Conservation (phyloP, 345 rosid genomes). For the Salix exigua region DNA sequence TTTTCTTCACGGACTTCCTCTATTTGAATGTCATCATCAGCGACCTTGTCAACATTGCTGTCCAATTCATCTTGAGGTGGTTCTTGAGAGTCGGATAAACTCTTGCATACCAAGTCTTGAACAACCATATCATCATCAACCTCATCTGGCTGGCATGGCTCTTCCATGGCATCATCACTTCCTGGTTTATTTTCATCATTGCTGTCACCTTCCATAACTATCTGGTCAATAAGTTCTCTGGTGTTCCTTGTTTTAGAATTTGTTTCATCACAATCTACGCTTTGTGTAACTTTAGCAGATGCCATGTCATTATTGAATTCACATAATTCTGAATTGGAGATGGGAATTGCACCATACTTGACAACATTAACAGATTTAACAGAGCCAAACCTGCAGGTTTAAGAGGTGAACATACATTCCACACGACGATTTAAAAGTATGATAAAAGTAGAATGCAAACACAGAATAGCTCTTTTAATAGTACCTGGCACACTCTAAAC, state of each 20-base stretch:
- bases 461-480: conserved; percentile 13
- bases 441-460: conserved; percentile 12
- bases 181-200: conserved; percentile 22
- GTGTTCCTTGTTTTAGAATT: conserved; percentile 21
- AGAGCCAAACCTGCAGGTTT: conserved; percentile 78
- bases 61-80: conserved; percentile 23
- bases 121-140: conserved; percentile 19
- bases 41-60: conserved; percentile 12
- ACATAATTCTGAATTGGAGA: conserved; percentile 15
- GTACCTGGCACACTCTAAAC: conserved; percentile 83
- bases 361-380: conserved; percentile 68
- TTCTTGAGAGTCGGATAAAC: conserved; percentile 7
- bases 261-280: conserved; percentile 15
- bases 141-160: conserved; percentile 22
- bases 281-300: conserved; percentile 16
- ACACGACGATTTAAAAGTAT: background rate
- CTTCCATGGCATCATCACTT: conserved; percentile 20
- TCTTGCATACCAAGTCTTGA: conserved; percentile 15
- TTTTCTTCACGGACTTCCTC: conserved; percentile 8
- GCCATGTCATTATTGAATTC: conserved; percentile 18
- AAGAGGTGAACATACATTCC: conserved; percentile 5
- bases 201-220: conserved; percentile 13
- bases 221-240: conserved; percentile 13
- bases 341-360: conserved; percentile 29
- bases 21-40: conserved; percentile 8